Evolutionary conservation across 768 basidiomycete genomes (phyloP).

Genomic region (Boletus edulis): DNA sequence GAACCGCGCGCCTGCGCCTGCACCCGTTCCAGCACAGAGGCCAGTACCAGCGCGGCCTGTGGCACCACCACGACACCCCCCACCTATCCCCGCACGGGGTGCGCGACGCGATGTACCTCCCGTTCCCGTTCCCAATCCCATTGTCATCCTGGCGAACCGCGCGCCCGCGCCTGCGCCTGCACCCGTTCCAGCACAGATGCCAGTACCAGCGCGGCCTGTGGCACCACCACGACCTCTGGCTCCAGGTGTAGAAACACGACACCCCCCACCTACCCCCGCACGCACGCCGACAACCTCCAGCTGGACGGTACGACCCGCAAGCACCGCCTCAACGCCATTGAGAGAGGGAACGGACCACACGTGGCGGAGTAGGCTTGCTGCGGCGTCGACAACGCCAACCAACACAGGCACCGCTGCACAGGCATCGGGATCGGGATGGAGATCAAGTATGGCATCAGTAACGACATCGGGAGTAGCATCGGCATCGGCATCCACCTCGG

Average conservation of each 20-base stretch:
- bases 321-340: background rate
- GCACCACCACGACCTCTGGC: background rate
- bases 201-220: background rate
- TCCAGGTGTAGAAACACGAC: background rate
- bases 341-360: background rate
- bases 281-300: constrained; percentile 3
- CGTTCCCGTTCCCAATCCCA: background rate
- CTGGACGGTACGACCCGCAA: background rate
- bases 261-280: background rate
- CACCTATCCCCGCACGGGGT: too few relatives aligned
- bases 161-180: background rate
- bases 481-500: too few relatives aligned
- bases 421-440: background rate
- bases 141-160: background rate
- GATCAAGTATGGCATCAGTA: background rate
- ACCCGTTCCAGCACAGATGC: background rate
- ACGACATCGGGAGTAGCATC: background rate
- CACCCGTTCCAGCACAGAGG: background rate
- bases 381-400: background rate
- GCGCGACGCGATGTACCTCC: constrained; percentile 30
- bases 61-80: too few relatives aligned
- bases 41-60: background rate
- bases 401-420: background rate
- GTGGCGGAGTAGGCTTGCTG: background rate
- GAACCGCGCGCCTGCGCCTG: background rate